Evolutionary conservation across 257 asterid genomes (phyloP), one percentile per base, ranked within the genome.

Genomic region (Nicotiana undulata): DNA sequence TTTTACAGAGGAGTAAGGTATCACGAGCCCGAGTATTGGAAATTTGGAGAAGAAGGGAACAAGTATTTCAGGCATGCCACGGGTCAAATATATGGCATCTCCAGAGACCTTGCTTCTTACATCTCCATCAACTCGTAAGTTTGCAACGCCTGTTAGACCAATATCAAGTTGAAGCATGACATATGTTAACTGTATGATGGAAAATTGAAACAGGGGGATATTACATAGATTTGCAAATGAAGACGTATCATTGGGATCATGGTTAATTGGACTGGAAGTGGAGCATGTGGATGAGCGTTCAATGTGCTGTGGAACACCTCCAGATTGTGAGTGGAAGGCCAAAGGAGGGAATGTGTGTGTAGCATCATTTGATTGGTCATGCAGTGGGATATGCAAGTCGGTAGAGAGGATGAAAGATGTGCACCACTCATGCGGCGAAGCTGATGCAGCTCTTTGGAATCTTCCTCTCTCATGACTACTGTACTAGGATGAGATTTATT

Each of bases 221-320:
- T 63, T 92, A 87, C 97, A 93, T 82, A 86, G 88, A 53, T 93
- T 85, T 51, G 98, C 96, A 2, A 93, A 93, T 49, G 95, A 93
- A 88, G 98, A 93, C 29, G 97, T 93, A 0, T 90, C 97, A 0
- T 51, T 93, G 85, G 97, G 98, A 5, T 78, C 97, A 0, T 93
- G 98, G 98, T 83, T 93, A 59, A 88, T 93, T 31, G 97, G 98
- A n/a, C 76, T 93, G 82, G 98, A 93, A 84, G 97, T 93, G n/a
- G 82, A 89, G 63, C 95, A 93, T 55, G 88, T 93, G 20, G 92
- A 91, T 87, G 97, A 93, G 2, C 89, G 83, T 59, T 89, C 92
- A 66, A 88, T 93, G 92, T 93, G 97, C 58, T 93, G 97, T 83
- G 93, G 91, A 51, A 93, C 97, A 9, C 91, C 93, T 72, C 94